phyloP scores from a whole-genome alignment of 2,329 filamentous ascomycete genomes.

The Neocatenulostroma microsporum region DNA sequence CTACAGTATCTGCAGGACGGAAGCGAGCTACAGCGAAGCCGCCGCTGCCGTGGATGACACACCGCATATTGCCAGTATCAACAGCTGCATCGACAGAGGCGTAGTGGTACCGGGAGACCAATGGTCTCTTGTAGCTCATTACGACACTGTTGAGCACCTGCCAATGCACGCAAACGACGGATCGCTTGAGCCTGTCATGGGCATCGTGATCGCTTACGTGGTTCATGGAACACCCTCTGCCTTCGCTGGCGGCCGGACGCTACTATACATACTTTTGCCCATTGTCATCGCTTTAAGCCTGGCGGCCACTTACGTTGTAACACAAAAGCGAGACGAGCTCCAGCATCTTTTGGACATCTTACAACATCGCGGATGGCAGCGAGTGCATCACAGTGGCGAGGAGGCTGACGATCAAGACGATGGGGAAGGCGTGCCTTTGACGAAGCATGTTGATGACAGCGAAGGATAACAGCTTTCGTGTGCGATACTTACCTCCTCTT shows the following conservation, averaged over 20 bases:
- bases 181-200: constrained; percentile 6
- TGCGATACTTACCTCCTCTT: no score
- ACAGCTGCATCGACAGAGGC: background rate
- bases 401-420: background rate
- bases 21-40: background rate
- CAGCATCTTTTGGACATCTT: background rate
- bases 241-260: background rate
- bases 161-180: constrained; percentile 4
- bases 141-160: constrained; percentile 1
- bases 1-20: background rate
- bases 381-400: background rate
- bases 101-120: background rate
- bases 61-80: constrained; percentile 3
- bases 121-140: constrained; percentile 2
- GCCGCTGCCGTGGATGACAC: background rate
- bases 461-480: no score
- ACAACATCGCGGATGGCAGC: background rate
- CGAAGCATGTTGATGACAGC: no score
- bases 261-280: background rate
- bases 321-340: background rate
- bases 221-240: background rate
- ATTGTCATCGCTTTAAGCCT: background rate
- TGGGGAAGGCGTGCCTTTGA: background rate
- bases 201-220: constrained; percentile 4
- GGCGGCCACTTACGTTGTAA: background rate